Percentiles rank a stretch among this genome's conserved stretches.
These are phyloP conservation scores for Micractinium conductrix DNA, from an alignment of 139 green algal genomes.

Conservation along the genomic window DNA sequence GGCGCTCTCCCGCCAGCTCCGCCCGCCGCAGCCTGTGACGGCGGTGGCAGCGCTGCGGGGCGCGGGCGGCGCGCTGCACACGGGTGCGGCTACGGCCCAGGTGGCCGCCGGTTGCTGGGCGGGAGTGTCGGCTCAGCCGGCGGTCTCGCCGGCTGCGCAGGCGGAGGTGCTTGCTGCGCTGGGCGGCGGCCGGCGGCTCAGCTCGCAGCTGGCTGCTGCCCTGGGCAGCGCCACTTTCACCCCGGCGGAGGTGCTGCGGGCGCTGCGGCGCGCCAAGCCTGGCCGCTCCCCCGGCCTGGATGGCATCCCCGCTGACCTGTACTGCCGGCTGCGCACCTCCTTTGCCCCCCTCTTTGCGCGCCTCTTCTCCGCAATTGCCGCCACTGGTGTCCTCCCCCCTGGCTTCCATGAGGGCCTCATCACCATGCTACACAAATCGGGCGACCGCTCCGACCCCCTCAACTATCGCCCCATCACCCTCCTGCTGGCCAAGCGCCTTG, in stretches of 20 bases:
- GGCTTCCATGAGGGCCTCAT: no score
- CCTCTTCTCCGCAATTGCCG: no score
- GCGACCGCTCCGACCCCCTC: neutral
- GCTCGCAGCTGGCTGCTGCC: neutral
- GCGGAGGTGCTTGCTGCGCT: neutral
- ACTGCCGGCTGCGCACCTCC: no score
- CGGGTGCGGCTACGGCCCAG: neutral
- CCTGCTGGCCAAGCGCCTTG: neutral
- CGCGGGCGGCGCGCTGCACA: neutral
- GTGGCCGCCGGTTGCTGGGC: neutral
- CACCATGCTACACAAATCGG: no score
- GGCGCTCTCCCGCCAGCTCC: no score
- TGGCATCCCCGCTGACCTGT: no score
- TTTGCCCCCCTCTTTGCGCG: no score
- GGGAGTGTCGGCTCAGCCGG: neutral
- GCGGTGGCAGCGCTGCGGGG: neutral
- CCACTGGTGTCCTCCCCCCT: no score
- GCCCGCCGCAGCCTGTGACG: neutral
- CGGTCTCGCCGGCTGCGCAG: neutral
- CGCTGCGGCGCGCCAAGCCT: no score
- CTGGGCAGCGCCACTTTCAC: neutral
- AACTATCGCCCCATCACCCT: no score
- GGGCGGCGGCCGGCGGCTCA: neutral
- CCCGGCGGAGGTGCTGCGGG: no score
- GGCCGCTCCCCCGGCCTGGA: no score